Base-by-base conservation (phyloP, 2,329 filamentous ascomycete genomes). In the Nemania sp. region DNA sequence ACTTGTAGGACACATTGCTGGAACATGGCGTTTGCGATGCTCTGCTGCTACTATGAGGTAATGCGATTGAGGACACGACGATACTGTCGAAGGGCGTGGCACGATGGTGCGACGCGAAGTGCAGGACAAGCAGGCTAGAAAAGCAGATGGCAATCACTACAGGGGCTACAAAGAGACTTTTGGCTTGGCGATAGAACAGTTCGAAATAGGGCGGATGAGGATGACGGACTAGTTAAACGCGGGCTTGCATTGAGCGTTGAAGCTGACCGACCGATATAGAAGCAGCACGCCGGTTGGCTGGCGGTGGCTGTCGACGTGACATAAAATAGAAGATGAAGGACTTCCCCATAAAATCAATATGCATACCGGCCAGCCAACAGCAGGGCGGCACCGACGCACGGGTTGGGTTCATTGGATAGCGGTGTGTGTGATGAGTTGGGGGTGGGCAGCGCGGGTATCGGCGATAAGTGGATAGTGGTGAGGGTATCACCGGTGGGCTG, bases 381-480 rank as follows among this genome's bases (percentile, higher is more conserved):
- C 71, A 82, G 73, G 59, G 73, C 75, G 75, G 72, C 73, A 78
- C 81, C 77, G 77, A 69, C 74, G 82, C 82, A 86, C 85, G 82
- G 81, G 82, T 78, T 77, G 73, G 80, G 82, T 83, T 83, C 84
- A 85, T 82, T 86, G 79, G 80, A 79, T 67, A 78, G 78, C 68
- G 74, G 76, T 29, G 27, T 22, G 76, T 27, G 55, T n/a, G 54
- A 54, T 58, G 73, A 55, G 68, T 67, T 69, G 59, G 69, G 71
- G 62, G 65, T 67, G 56, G 53, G 69, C 35, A 29, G 27, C 59
- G 52, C 62, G 68, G 63, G 41, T 51, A 26, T 58, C 63, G 66
- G 62, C 45, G 66, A 66, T 69, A 66, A n/a, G 45, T 66, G 49
- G 49, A 2, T 29, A 53, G 49, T 53, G 67, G 38, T 63, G 67